Evolutionary conservation across 176 grass and related monocot species (phyloP), one percentile per base, ranked within the genome.

Genomic region (Luzula sylvatica): DNA sequence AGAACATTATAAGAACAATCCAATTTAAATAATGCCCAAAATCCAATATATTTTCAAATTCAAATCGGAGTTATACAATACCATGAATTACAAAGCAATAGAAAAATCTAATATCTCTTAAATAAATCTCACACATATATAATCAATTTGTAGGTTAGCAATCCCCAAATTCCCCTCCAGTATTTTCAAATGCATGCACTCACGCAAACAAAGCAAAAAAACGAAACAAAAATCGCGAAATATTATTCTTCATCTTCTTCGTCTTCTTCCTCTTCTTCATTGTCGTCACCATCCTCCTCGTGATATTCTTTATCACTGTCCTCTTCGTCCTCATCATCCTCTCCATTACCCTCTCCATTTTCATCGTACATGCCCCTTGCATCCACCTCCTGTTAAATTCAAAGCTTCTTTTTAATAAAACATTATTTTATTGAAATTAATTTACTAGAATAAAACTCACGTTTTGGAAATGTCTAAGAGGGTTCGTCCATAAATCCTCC

Each of bases 401-500:
- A 18, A 14, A 57, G n/a, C n/a, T n/a, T 57, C 17, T 7, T 23
- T 60, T 60, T 44, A 60, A 13, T 8, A 39, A 46, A 50, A 67
- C 2, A 42, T 53, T 25, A 39, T 12, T 25, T 23, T 7, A 58
- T 39, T 26, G 26, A 23, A 60, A 26, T 15, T 26, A 38, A 55
- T 26, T 68, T 28, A 12, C 38, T 16, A 35, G 25, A 50, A 40
- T 3, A 38, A 42, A 56, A 66, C 75, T 22, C 21, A 72, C 75
- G 51, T 59, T 66, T 20, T 78, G 62, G 4, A 78, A 67, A 32
- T 72, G 64, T 50, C 19, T 66, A 17, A 78, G 70, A 18, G 75
- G 67, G 52, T 78, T 78, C 23, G 67, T 29, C 75, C 75, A 78
- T 6, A 78, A 23, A 66, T 78, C 75, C 42, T 78, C 75, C 25